phyloP scores from a whole-genome alignment of 495 filamentous ascomycete species.

The Mycothermus thermophilus region DNA sequence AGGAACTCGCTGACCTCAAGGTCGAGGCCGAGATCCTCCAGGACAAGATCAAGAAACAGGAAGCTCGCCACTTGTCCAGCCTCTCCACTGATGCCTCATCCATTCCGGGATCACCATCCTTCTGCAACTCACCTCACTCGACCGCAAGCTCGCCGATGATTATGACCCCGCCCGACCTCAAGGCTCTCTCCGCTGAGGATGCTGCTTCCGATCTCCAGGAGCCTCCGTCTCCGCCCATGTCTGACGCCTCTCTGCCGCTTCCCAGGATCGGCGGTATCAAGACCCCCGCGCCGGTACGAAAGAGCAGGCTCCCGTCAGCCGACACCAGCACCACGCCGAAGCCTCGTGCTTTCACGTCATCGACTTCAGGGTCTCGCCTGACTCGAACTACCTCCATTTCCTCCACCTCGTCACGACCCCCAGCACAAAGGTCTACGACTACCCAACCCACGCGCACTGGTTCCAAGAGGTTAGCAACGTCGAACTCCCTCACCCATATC shows the following conservation, averaged over 20 bases:
- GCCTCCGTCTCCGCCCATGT: slow-evolving; percentile 50
- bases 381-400: slow-evolving; percentile 18
- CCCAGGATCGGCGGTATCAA: slow-evolving; percentile 14
- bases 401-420: slow-evolving; percentile 9
- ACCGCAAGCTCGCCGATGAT: slow-evolving; percentile 61
- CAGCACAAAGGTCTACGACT: not conserved
- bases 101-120: slow-evolving; percentile 40
- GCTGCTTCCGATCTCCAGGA: slow-evolving; percentile 31
- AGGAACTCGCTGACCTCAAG: slow-evolving; percentile 83
- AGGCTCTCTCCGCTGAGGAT: slow-evolving; percentile 36
- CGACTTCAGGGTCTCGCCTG: slow-evolving; percentile 17
- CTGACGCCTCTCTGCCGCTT: slow-evolving; percentile 50
- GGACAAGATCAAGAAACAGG: slow-evolving; percentile 66
- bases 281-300: slow-evolving; percentile 22
- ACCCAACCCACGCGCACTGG: not conserved
- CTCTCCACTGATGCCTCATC: slow-evolving; percentile 40
- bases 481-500: slow-evolving; percentile 83
- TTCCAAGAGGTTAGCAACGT: slow-evolving; percentile 48
- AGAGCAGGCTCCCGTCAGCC: slow-evolving; percentile 32
- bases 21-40: slow-evolving; percentile 89
- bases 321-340: slow-evolving; percentile 39
- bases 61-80: slow-evolving; percentile 36
- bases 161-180: slow-evolving; percentile 53
- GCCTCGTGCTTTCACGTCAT: slow-evolving; percentile 22
- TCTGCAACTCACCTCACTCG: slow-evolving; percentile 42